Conservation (phyloP, 139 green algal genomes). For the Chlorella vulgaris region DNA sequence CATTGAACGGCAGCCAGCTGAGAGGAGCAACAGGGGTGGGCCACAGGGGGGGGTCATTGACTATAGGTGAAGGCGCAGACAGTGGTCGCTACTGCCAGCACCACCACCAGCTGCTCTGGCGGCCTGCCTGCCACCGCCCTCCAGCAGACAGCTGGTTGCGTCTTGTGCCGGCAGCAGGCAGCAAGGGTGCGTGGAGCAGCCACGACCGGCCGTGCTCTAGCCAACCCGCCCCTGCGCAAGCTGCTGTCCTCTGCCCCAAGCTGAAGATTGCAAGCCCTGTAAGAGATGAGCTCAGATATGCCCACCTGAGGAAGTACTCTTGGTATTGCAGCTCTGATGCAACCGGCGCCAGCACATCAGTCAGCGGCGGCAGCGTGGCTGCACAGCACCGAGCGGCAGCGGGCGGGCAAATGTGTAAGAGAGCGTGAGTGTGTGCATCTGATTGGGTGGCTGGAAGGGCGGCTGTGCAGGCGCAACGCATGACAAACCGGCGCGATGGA, state of each 20-base stretch:
- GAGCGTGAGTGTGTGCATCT: not conserved
- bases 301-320: conserved; percentile 23
- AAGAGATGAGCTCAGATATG: not conserved
- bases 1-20: conserved; percentile 29
- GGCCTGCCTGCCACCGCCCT: no score
- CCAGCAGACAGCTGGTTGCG: no score
- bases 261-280: no score
- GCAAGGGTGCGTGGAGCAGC: no score
- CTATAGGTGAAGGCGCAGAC: no score
- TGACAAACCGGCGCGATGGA: not conserved
- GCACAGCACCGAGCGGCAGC: not conserved
- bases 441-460: not conserved
- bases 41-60: not conserved
- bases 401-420: not conserved
- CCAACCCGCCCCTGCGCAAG: no score
- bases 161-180: no score
- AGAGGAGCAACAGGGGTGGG: not conserved
- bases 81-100: no score
- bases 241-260: not conserved
- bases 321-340: not conserved
- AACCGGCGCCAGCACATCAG: not conserved
- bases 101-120: no score
- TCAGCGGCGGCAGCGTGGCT: not conserved
- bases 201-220: no score
- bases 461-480: not conserved